A percentile compares a stretch with the other conserved stretches of the same genome.
Evolutionary conservation across 2,329 filamentous ascomycete genomes (phyloP).

Genomic region (Calonectria multiphialidica): DNA sequence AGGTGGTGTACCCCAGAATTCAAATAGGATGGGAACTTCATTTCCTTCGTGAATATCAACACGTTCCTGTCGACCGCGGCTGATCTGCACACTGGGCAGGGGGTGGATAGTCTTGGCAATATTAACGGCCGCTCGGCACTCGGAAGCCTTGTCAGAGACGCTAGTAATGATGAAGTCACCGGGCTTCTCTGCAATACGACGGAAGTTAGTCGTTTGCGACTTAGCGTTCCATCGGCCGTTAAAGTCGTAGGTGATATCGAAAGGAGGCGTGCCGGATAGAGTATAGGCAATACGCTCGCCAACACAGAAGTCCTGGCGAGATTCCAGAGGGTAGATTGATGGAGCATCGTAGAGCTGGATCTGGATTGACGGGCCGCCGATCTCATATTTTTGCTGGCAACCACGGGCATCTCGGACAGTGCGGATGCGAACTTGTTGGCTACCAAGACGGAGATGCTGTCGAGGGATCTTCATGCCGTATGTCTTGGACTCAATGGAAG

Average conservation of each 20-base stretch:
- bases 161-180: slow-evolving; percentile 90
- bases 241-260: slow-evolving; percentile 94
- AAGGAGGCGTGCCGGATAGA: slow-evolving; percentile 89
- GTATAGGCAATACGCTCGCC: slow-evolving; percentile 95
- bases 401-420: slow-evolving; percentile 89
- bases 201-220: slow-evolving; percentile 85
- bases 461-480: slow-evolving; percentile 89
- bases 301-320: slow-evolving; percentile 90
- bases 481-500: slow-evolving; percentile 79
- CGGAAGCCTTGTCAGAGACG: slow-evolving; percentile 87
- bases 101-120: slow-evolving; percentile 89
- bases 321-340: slow-evolving; percentile 88
- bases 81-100: slow-evolving; percentile 91
- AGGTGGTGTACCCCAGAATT: slow-evolving; percentile 94
- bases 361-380: slow-evolving; percentile 81
- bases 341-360: slow-evolving; percentile 95
- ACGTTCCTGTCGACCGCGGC: slow-evolving; percentile 82
- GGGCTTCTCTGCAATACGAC: slow-evolving; percentile 90
- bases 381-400: slow-evolving; percentile 83
- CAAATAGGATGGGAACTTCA: slow-evolving; percentile 91
- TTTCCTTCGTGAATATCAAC: slow-evolving; percentile 98
- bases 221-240: slow-evolving; percentile 85
- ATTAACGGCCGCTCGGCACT: slow-evolving; percentile 84
- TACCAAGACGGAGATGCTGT: slow-evolving; percentile 86
- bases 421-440: slow-evolving; percentile 88